Base-by-base conservation (phyloP, 805 yeast genomes). In the Phaffomyces opuntiae region DNA sequence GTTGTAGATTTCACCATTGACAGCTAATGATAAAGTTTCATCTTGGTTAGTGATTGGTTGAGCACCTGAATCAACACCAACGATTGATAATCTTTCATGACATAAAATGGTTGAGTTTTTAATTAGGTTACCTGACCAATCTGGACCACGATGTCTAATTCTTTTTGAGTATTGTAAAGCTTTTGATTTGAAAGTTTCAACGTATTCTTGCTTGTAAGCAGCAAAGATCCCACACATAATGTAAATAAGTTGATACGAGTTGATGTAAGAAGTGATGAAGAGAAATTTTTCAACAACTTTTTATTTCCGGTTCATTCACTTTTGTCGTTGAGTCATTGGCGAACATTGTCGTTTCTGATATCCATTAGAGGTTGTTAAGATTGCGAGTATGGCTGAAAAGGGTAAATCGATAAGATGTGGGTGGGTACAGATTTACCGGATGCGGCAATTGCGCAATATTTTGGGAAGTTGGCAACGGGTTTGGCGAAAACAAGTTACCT, bases 121-220 rank as follows among this genome's bases (percentile, higher is more conserved):
- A 54, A 77, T 70, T 53, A 76, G 65, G 80, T 88, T 89, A 62
- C 99, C 99, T 35, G 89, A 77, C 99, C 99, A 93, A 70, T 93
- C 99, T 56, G 99, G 99, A 62, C 99, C 99, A 70, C 99, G 83
- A 70, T 93, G 99, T 73, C 99, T 83, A 66, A 91, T 84, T 70
- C 90, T 80, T 69, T 88, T 91, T 51, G 98, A 77, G 65, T 87
- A 76, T 66, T 87, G 95, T 51, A 93, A 75, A 39, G 98, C 98
- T 63, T 82, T 82, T 52, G 82, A 78, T 69, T 90, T 91, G 77
- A 86, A 93, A 45, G 73, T 70, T 57, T 83, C 82, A 49, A 86
- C 83, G 54, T 88, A 85, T 38, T 81, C 83, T 62, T 87, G 91
- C 68, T 75, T 81, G 69, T 77, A 87, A 42, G 95, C 89, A 51